Evolutionary conservation across 192 early-diverging fungal genomes (phyloP).

Genomic region (Neocallimastix lanati): DNA sequence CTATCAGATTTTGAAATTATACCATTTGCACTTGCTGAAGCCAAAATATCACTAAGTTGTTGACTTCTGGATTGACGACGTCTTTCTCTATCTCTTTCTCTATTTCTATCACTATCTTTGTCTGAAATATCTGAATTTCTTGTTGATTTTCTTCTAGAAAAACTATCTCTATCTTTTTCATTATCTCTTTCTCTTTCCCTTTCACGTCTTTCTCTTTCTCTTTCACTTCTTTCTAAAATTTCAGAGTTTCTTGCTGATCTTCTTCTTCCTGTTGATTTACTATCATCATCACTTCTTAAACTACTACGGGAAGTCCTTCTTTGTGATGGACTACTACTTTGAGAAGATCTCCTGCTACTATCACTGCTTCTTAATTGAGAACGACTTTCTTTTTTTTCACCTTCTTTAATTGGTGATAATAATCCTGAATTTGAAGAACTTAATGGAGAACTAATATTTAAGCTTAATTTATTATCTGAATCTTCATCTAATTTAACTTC

Average conservation of each 20-base stretch:
- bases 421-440: neutral
- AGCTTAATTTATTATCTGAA: neutral
- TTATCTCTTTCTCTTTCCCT: neutral
- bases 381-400: neutral
- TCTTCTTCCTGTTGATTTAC: neutral
- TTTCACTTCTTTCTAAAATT: neutral
- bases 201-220: neutral
- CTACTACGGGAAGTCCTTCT: neutral
- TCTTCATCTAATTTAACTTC: neutral
- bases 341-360: neutral
- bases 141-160: neutral
- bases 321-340: neutral
- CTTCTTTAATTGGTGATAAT: neutral
- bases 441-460: neutral
- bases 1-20: neutral
- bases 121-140: neutral
- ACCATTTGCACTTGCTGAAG: neutral
- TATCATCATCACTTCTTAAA: neutral
- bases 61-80: neutral
- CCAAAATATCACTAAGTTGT: neutral
- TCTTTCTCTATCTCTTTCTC: neutral
- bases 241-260: neutral
- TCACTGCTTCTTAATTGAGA: neutral
- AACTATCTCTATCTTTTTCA: neutral
- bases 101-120: neutral